Conservation (phyloP, 164 flowering plant species). For the Pachysandra terminalis region DNA sequence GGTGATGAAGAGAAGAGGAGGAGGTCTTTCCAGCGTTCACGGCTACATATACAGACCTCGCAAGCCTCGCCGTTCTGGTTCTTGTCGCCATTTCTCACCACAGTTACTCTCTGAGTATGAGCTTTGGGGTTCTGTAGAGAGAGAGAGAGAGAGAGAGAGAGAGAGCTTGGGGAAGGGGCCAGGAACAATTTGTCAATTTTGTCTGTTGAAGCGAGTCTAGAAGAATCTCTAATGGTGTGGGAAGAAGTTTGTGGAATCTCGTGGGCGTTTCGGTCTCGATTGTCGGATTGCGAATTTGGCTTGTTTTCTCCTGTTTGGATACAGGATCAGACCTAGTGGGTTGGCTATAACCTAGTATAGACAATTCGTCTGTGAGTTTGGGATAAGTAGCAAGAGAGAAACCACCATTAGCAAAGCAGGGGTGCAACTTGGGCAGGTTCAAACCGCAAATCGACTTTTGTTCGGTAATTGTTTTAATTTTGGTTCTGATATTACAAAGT, state of each 20-base stretch:
- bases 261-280: neutral
- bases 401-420: too few relatives aligned
- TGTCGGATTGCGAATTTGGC: neutral
- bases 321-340: neutral
- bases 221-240: neutral
- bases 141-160: too few relatives aligned
- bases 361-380: too few relatives aligned
- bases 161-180: neutral
- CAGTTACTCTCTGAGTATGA: neutral
- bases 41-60: slow-evolving; percentile 8
- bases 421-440: too few relatives aligned
- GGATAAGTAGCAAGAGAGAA: too few relatives aligned
- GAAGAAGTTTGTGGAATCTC: neutral
- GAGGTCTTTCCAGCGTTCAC: neutral
- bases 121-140: neutral
- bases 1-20: slow-evolving; percentile 2
- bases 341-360: neutral
- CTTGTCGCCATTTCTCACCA: slow-evolving; percentile 8
- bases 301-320: neutral
- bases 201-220: neutral
- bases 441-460: too few relatives aligned
- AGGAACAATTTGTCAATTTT: too few relatives aligned
- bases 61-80: slow-evolving; percentile 15
- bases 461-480: too few relatives aligned
- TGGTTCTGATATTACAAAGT: too few relatives aligned